Conservation (phyloP, 441 rosid species). For the Manihot esculenta region DNA sequence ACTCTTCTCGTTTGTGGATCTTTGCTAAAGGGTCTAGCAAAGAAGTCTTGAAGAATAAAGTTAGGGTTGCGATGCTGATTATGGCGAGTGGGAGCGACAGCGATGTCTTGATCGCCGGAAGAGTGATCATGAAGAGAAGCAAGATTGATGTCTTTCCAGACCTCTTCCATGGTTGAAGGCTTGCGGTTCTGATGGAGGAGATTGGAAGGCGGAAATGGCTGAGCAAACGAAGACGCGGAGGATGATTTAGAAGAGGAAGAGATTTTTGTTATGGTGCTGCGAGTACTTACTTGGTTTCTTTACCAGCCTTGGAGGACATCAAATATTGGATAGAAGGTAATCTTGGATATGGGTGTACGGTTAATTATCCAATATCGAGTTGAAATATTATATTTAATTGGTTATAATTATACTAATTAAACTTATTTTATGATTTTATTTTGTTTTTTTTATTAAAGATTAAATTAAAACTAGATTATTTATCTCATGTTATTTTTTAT, state of each 20-base stretch:
- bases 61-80: slow-evolving; percentile 26
- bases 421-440: no score
- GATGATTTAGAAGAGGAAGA: slow-evolving; percentile 18
- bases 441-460: no score
- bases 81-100: slow-evolving; percentile 4
- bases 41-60: slow-evolving; percentile 58
- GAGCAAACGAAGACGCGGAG: slow-evolving; percentile 14
- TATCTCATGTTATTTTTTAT: no score
- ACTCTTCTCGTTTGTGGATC: slow-evolving; percentile 35
- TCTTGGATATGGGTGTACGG: no score
- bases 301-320: no score
- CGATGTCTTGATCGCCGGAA: slow-evolving; percentile 19
- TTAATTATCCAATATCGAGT: no score
- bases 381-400: no score
- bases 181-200: neutral
- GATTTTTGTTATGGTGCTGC: slow-evolving; percentile 27
- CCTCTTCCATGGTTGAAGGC: slow-evolving; percentile 65
- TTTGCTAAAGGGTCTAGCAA: slow-evolving; percentile 38
- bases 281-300: no score
- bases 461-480: no score
- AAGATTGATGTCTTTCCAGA: slow-evolving; percentile 72
- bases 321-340: no score
- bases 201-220: slow-evolving; percentile 5
- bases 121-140: slow-evolving; percentile 41
- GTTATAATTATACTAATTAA: no score